Evolutionary conservation across 2,329 filamentous ascomycete genomes (phyloP).

Genomic region (Sclerotinia spermophila): DNA sequence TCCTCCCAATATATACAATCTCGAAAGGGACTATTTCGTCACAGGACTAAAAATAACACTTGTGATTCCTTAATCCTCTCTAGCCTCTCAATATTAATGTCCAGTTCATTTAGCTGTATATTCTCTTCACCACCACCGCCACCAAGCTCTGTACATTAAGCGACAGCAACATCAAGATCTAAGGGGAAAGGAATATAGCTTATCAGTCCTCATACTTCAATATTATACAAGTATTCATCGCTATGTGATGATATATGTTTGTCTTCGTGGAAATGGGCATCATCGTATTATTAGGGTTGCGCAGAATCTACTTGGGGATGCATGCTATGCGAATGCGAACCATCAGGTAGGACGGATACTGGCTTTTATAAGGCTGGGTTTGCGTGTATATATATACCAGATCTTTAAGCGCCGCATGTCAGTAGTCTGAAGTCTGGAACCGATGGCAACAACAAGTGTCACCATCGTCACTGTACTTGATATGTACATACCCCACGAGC

Average conservation of each 20-base stretch:
- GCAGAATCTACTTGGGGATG: neutral
- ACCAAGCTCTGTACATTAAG: too few relatives aligned
- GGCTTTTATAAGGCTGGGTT: neutral
- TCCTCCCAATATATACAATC: neutral
- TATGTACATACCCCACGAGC: slow-evolving; percentile 1
- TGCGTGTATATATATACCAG: neutral
- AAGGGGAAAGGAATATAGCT: neutral
- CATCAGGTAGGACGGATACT: neutral
- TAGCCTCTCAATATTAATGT: neutral
- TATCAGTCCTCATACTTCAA: neutral
- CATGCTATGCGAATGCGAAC: slow-evolving; percentile 3
- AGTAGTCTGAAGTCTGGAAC: neutral
- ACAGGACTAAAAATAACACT: neutral
- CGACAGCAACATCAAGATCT: neutral
- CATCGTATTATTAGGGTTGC: neutral
- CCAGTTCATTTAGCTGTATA: neutral
- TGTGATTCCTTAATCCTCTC: neutral
- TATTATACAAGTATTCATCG: neutral
- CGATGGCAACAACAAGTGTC: neutral
- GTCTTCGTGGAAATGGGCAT: neutral
- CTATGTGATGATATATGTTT: neutral
- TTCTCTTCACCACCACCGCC: neutral
- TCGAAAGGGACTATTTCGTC: neutral
- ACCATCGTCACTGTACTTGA: neutral
- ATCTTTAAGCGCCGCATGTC: neutral